These are phyloP conservation scores for Arxiozyma heterogenica DNA, from an alignment of 1,139 yeast species.

Conservation along the genomic window DNA sequence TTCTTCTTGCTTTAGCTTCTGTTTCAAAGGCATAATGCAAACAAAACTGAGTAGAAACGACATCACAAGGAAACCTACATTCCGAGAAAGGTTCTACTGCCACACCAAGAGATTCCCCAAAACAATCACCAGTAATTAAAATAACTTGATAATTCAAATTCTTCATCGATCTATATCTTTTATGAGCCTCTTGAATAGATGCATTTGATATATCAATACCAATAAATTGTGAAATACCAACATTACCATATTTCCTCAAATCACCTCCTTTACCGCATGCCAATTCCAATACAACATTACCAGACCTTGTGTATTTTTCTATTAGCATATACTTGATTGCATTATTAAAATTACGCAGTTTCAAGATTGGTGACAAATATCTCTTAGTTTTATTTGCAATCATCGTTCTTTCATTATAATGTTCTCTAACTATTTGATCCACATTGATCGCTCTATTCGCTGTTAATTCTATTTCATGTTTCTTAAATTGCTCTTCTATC, in stretches of 20 bases:
- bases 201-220: slow-evolving; percentile 91
- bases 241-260: slow-evolving; percentile 76
- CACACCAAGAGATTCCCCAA: slow-evolving; percentile 57
- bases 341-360: slow-evolving; percentile 81
- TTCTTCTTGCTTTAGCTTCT: slow-evolving; percentile 65
- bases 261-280: slow-evolving; percentile 99
- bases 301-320: slow-evolving; percentile 49
- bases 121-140: slow-evolving; percentile 88
- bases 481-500: slow-evolving; percentile 30
- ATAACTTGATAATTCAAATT: slow-evolving; percentile 58
- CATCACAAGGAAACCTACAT: slow-evolving; percentile 73
- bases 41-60: slow-evolving; percentile 84
- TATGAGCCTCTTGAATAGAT: slow-evolving; percentile 74
- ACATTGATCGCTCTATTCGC: slow-evolving; percentile 27
- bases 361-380: slow-evolving; percentile 72
- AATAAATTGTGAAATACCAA: slow-evolving; percentile 63
- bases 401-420: slow-evolving; percentile 78
- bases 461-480: slow-evolving; percentile 29
- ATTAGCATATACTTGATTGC: slow-evolving; percentile 83
- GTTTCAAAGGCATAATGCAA: slow-evolving; percentile 90
- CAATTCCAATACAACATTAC: slow-evolving; percentile 61
- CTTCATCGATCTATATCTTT: slow-evolving; percentile 53
- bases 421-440: slow-evolving; percentile 61
- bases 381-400: slow-evolving; percentile 58
- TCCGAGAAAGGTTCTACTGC: slow-evolving; percentile 61